phyloP scores from a whole-genome alignment of 148 eudicot genomes.

The Chenopodium berlandieri region DNA sequence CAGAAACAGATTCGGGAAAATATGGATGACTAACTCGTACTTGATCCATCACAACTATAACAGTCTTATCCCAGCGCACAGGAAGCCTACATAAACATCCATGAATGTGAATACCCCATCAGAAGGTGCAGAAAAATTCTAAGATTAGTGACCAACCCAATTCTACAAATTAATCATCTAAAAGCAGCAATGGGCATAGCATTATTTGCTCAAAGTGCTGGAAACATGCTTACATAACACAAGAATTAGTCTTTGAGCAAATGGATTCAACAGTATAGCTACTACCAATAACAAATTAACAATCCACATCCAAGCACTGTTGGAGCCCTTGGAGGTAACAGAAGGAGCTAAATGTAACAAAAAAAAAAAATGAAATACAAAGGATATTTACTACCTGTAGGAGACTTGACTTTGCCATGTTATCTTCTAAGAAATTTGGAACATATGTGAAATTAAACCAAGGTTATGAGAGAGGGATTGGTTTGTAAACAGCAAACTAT shows the following conservation, averaged over 20 bases:
- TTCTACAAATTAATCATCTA: background rate
- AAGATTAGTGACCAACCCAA: background rate
- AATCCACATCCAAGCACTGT: constrained; percentile 4
- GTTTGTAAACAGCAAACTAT: no score
- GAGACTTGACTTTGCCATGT: background rate
- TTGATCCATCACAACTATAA: constrained; percentile 88
- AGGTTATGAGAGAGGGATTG: background rate
- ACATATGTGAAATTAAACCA: background rate
- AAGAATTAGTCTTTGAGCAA: background rate
- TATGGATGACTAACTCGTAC: constrained; percentile 90
- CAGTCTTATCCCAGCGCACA: constrained; percentile 90
- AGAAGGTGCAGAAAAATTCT: background rate
- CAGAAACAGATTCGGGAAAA: constrained; percentile 80
- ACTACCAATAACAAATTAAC: background rate
- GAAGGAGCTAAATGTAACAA: background rate
- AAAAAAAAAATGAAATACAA: background rate
- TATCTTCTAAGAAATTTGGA: background rate
- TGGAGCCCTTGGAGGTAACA: background rate
- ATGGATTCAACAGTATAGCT: background rate
- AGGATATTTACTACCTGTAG: background rate
- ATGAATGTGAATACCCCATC: background rate
- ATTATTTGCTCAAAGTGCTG: background rate
- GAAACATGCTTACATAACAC: background rate
- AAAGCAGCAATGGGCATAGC: background rate
- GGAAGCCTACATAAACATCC: constrained; percentile 61